Evolutionary conservation across 257 asterid genomes (phyloP), one percentile per base, ranked within the genome.

Genomic region (Solanum sitiens): DNA sequence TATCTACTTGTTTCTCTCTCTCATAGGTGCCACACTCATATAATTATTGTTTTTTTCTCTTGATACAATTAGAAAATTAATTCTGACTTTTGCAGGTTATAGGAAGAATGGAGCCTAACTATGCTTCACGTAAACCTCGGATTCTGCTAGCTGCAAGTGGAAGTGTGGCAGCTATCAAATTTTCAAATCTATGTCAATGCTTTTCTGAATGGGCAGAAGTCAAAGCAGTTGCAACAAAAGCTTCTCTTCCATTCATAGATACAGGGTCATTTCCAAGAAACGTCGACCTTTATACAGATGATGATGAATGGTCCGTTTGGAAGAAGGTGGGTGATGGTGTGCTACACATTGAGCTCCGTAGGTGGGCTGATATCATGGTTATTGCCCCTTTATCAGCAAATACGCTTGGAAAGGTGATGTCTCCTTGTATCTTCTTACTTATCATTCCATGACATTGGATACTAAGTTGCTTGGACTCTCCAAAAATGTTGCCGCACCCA

Each of bases 331-430:
- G 98, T 12, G 99, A 96, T 87, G 45, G 85, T 33, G 98, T 96
- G 63, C 93, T 95, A 32, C 98, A 94, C 89, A 94, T 96, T 89
- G 99, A 96, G 90, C 93, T 96, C 67, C 93, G 97, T 7, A 91
- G 89, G 88, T 96, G 98, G 98, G 98, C 98, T 40, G 99, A 95
- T 90, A 92, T 95, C 59, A 94, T 95, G 98, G 94, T 96, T 86
- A 95, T 96, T 44, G 98, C 98, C n/a, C 99, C 98, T 56, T 88
- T 96, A 79, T 96, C 99, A 12, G 98, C 99, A 65, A 95, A 96
- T 90, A 96, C 99, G 16, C 99, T 96, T 85, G 98, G 92, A 89
- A 95, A 95, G 98, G 98, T 96, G 90, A 79, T 65, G 37, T 73
- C 21, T 80, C 30, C 33, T 47, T 80, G 23, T 45, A 80, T 47